phyloP scores from a whole-genome alignment of 1,284 basidiomycete genomes.

The Vanrija humicola region DNA sequence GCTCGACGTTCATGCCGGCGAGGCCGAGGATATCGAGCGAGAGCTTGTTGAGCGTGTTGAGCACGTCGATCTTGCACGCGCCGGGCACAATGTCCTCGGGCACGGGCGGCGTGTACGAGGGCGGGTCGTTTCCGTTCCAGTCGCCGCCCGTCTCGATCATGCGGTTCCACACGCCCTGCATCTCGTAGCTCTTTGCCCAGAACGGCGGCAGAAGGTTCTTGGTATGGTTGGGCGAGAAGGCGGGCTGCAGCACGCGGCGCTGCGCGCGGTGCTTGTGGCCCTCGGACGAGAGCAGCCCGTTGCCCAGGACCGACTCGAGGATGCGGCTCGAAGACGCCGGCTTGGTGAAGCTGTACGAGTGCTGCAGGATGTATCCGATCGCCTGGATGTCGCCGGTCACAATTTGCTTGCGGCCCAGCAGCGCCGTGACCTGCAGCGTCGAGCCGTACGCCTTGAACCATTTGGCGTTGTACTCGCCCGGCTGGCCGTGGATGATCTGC shows the following conservation, averaged over 20 bases:
- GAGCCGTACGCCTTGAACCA: background rate
- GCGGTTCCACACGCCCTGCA: constrained; percentile 24
- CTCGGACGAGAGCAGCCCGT: constrained; percentile 33
- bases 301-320: background rate
- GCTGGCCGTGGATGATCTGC: background rate
- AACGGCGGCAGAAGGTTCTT: constrained; percentile 54
- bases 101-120: background rate
- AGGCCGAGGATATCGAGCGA: constrained; percentile 65
- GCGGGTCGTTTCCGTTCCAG: constrained; percentile 55
- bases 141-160: background rate
- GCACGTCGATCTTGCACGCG: constrained; percentile 15
- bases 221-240: constrained; percentile 39
- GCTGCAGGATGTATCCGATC: constrained; percentile 58
- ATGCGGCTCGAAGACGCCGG: constrained; percentile 52
- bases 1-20: constrained; percentile 48
- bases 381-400: constrained; percentile 57
- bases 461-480: background rate
- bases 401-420: no score
- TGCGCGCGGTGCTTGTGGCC: constrained; percentile 54
- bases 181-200: constrained; percentile 58
- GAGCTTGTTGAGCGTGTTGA: constrained; percentile 47
- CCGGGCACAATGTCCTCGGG: constrained; percentile 14
- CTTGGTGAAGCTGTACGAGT: constrained; percentile 63
- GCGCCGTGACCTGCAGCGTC: background rate
- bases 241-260: constrained; percentile 49